Evolutionary conservation across 306 rosid genomes (phyloP).

Genomic region (Ceratonia siliqua): DNA sequence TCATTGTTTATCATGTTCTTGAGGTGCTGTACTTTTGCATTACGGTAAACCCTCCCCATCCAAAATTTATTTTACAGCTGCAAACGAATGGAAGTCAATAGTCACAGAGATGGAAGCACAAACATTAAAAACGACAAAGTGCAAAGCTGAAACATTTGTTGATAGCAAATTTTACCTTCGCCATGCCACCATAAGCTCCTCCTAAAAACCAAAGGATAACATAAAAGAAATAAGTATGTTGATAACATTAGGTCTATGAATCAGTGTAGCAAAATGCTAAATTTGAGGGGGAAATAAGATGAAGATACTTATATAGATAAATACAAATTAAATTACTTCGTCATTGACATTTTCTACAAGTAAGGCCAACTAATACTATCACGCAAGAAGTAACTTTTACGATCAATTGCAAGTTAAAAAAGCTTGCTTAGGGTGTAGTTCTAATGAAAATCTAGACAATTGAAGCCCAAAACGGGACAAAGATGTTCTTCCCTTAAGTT

Average conservation of each 20-base stretch:
- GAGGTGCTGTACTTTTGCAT: slow-evolving; percentile 22
- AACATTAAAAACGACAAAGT: not conserved
- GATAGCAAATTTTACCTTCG: slow-evolving; percentile 56
- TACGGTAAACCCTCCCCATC: not conserved
- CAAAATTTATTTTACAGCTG: not conserved
- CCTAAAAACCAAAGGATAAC: slow-evolving; percentile 46
- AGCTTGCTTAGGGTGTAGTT: not conserved
- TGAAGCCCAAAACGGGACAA: slow-evolving; percentile 16
- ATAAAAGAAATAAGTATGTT: not conserved
- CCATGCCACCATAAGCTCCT: slow-evolving; percentile 43
- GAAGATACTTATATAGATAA: not conserved
- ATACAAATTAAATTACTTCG: not conserved
- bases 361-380: not conserved
- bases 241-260: not conserved
- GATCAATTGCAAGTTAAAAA: slow-evolving; percentile 2
- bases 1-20: not conserved
- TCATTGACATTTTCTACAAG: not conserved
- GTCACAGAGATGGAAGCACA: not conserved
- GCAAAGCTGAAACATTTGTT: not conserved
- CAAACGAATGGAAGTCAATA: not conserved
- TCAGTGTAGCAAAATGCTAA: not conserved
- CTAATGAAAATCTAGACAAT: slow-evolving; percentile 1
- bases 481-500: not conserved
- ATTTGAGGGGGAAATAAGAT: slow-evolving; percentile 7
- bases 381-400: not conserved